These are phyloP conservation scores for Blakeslea trispora DNA, from an alignment of 371 early-diverging fungal species.

Conservation along the genomic window DNA sequence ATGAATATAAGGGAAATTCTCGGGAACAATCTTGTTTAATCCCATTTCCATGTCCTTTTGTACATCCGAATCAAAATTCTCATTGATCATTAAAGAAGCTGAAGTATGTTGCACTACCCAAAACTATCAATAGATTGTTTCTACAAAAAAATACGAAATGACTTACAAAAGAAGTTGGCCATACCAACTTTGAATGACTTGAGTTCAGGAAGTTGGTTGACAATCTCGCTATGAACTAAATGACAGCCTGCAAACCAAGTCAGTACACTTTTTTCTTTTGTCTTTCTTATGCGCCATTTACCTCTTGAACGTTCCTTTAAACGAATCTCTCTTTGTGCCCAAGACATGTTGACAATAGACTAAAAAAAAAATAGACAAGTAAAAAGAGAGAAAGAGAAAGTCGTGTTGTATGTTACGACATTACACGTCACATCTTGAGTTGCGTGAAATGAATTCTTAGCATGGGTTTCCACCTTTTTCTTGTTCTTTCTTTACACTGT, in stretches of 20 bases:
- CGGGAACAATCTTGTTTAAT: conserved; percentile 56
- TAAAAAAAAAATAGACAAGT: too few relatives aligned
- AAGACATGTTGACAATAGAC: conserved; percentile 63
- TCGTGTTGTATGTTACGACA: too few relatives aligned
- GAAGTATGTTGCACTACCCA: conserved; percentile 85
- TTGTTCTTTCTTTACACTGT: too few relatives aligned
- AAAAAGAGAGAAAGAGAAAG: too few relatives aligned
- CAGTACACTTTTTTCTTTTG: too few relatives aligned
- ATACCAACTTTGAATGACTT: conserved; percentile 73
- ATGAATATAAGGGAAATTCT: conserved; percentile 76
- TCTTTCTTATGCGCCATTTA: too few relatives aligned
- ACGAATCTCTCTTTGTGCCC: conserved; percentile 65
- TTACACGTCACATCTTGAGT: too few relatives aligned
- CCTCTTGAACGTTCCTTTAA: conserved; percentile 59
- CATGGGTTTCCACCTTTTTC: too few relatives aligned
- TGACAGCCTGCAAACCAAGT: too few relatives aligned
- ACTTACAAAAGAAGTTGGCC: conserved; percentile 84
- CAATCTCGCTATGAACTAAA: conserved; percentile 76
- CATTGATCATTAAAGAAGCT: conserved; percentile 87
- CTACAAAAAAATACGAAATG: background rate
- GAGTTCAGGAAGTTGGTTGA: conserved; percentile 65
- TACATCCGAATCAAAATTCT: conserved; percentile 84
- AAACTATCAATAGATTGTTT: background rate
- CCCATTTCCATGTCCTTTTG: conserved; percentile 83
- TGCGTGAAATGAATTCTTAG: too few relatives aligned